phyloP scores from a whole-genome alignment of 2,329 filamentous ascomycete species.

The Xylaria sp. region DNA sequence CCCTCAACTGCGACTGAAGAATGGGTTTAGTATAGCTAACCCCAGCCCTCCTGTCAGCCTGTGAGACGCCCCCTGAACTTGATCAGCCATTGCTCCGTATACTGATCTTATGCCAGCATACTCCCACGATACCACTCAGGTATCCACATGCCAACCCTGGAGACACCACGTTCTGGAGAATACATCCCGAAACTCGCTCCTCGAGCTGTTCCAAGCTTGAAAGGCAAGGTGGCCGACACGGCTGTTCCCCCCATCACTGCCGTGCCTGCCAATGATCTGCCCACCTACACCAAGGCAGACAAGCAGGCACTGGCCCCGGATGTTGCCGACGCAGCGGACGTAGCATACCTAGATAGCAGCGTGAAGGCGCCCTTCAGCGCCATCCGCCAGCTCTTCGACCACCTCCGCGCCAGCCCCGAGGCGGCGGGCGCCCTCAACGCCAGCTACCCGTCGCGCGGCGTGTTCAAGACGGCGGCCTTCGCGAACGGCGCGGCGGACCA shows the following conservation, averaged over 20 bases:
- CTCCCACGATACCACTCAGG: no score
- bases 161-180: no score
- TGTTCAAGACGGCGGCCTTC: constrained; percentile 8
- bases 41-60: no score
- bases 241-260: neutral
- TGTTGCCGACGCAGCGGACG: neutral
- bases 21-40: no score
- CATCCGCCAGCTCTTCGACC: constrained; percentile 3
- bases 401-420: constrained; percentile 1
- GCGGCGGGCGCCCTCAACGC: constrained; percentile 4
- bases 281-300: neutral
- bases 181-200: no score
- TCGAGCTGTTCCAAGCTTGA: neutral
- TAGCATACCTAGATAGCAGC: neutral
- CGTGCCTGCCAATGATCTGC: neutral
- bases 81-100: no score
- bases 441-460: neutral
- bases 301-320: neutral
- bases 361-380: constrained; percentile 3
- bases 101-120: no score
- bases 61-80: no score
- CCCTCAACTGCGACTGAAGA: no score
- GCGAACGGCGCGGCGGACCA: constrained; percentile 6
- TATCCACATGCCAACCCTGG: no score
- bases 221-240: constrained; percentile 1